phyloP scores from a whole-genome alignment of 73 alveolate genomes.

The Paramecium sexaurelia region DNA sequence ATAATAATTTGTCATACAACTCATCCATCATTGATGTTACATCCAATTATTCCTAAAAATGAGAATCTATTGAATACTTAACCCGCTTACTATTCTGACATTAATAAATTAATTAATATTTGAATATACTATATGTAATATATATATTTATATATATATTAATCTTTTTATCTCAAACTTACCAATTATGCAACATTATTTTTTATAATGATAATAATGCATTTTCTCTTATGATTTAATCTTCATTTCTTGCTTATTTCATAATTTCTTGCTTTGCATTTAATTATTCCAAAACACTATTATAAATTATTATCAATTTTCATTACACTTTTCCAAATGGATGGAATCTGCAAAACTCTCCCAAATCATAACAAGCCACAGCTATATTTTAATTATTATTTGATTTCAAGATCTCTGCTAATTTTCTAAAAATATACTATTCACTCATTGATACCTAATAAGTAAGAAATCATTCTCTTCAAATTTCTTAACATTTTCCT shows the following conservation, averaged over 20 bases:
- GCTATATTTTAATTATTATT: constrained; percentile 83
- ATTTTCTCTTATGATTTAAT: constrained; percentile 60
- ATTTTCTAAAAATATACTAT: constrained; percentile 81
- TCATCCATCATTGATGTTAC: constrained; percentile 66
- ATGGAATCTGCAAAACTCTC: constrained; percentile 94
- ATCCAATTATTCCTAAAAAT: constrained; percentile 41
- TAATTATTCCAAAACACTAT: constrained; percentile 55
- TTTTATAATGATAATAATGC: constrained; percentile 61
- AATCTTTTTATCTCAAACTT: constrained; percentile 25
- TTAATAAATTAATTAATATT: neutral
- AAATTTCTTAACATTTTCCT: constrained; percentile 91
- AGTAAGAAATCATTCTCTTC: constrained; percentile 76
- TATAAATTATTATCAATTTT: neutral
- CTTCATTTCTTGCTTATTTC: constrained; percentile 59
- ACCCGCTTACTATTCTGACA: neutral
- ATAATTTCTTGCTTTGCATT: constrained; percentile 51
- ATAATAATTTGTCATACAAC: constrained; percentile 54
- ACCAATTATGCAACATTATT: constrained; percentile 69
- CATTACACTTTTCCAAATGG: constrained; percentile 69
- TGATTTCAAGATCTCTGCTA: constrained; percentile 78
- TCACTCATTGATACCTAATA: constrained; percentile 59
- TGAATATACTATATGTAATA: neutral
- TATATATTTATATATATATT: neutral
- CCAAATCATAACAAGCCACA: constrained; percentile 93
- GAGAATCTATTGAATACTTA: neutral